phyloP scores from a whole-genome alignment of 306 rosid genomes.

The Adenanthera pavonina region DNA sequence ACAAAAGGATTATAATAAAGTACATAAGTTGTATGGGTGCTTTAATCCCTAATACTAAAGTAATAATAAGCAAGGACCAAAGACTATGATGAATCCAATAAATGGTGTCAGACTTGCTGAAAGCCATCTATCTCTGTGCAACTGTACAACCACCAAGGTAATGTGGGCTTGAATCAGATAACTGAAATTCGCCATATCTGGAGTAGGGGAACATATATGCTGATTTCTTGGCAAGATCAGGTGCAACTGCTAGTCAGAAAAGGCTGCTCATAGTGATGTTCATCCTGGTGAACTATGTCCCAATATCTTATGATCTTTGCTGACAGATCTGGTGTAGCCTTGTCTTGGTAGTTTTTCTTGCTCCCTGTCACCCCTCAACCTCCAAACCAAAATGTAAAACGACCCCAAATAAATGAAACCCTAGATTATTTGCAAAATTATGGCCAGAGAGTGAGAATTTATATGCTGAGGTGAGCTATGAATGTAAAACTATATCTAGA shows the following conservation, averaged over 20 bases:
- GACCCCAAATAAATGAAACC: neutral
- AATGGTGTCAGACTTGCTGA: neutral
- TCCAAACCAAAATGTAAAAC: neutral
- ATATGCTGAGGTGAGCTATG: neutral
- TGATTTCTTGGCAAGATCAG: neutral
- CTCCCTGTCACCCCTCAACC: neutral
- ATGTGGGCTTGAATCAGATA: neutral
- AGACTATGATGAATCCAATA: neutral
- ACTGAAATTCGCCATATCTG: neutral
- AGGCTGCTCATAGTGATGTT: neutral
- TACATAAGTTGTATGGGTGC: neutral
- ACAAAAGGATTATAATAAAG: neutral
- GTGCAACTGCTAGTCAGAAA: neutral
- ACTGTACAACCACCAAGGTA: neutral
- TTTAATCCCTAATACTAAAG: neutral
- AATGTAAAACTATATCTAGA: neutral
- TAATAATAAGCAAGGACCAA: slow-evolving; percentile 3
- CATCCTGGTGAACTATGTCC: neutral
- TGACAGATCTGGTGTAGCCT: neutral
- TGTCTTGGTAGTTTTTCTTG: neutral
- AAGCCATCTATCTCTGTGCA: neutral
- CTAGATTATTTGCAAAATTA: neutral
- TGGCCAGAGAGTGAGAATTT: neutral
- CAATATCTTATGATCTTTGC: neutral
- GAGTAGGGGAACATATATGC: neutral